Evolutionary conservation across 176 grass and related monocot genomes (phyloP).

Genomic region (Cenchrus fungigraminus): DNA sequence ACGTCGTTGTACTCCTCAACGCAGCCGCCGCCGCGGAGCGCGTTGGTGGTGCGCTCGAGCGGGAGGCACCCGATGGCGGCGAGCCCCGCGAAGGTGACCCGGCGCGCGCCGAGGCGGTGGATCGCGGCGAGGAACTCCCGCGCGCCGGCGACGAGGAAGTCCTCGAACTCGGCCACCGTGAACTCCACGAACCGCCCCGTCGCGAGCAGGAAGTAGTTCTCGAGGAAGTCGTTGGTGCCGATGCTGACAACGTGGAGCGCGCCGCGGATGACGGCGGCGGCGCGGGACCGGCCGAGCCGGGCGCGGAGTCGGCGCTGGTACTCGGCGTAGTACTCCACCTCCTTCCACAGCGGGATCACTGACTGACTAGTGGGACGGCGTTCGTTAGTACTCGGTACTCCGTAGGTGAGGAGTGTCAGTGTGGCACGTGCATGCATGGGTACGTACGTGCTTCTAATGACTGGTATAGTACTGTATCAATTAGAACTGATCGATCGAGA

Average conservation of each 20-base stretch:
- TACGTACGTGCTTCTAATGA: too few species aligned
- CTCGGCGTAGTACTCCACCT: conserved; percentile 74
- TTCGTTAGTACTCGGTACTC: background rate
- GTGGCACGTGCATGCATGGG: conserved; percentile 1
- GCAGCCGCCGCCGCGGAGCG: conserved; percentile 49
- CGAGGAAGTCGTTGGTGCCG: conserved; percentile 81
- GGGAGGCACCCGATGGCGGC: conserved; percentile 69
- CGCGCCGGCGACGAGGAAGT: conserved; percentile 54
- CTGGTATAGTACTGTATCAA: too few species aligned
- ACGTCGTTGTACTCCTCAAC: conserved; percentile 62
- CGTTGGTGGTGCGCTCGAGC: conserved; percentile 59
- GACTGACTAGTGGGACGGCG: conserved; percentile 43
- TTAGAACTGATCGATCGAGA: background rate
- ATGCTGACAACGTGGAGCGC: conserved; percentile 74
- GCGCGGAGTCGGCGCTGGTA: conserved; percentile 54
- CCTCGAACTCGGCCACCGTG: conserved; percentile 48
- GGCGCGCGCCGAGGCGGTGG: conserved; percentile 58
- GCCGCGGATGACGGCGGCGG: conserved; percentile 42
- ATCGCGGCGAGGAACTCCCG: conserved; percentile 38
- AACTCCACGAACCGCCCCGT: conserved; percentile 50
- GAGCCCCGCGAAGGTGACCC: conserved; percentile 55
- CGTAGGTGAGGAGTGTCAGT: background rate
- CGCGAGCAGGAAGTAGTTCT: conserved; percentile 60
- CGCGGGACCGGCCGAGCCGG: conserved; percentile 30
- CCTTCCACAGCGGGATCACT: conserved; percentile 71